Conservation (phyloP, 768 basidiomycete genomes). For the Lactarius sanguifluus region DNA sequence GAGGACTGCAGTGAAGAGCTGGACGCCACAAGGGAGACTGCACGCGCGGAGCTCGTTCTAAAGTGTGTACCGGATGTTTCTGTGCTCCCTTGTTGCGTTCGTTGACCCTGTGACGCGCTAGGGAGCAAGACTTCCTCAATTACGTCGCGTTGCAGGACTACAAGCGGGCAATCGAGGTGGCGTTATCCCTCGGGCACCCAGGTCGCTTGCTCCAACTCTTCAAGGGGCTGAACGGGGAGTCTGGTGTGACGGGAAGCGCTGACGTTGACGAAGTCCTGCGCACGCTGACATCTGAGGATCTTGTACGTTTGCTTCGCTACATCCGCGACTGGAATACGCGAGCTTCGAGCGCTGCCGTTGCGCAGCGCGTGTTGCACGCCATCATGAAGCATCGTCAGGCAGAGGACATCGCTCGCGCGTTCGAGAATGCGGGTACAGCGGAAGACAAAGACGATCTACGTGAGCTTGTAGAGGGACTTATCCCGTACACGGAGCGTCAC, state of each 20-base stretch:
- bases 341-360: slow-evolving; percentile 80
- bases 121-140: slow-evolving; percentile 95
- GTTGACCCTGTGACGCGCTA: slow-evolving; percentile 36
- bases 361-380: slow-evolving; percentile 81
- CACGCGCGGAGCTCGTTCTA: slow-evolving; percentile 70
- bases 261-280: slow-evolving; percentile 83
- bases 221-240: slow-evolving; percentile 50
- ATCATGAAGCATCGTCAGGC: slow-evolving; percentile 74
- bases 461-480: slow-evolving; percentile 79
- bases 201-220: slow-evolving; percentile 83
- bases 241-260: slow-evolving; percentile 57
- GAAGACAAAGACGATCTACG: slow-evolving; percentile 43
- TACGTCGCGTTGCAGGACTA: slow-evolving; percentile 88
- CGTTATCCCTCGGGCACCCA: slow-evolving; percentile 91
- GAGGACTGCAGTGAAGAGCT: slow-evolving; percentile 88
- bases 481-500: slow-evolving; percentile 96
- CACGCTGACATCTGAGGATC: slow-evolving; percentile 66
- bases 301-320: slow-evolving; percentile 78
- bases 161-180: slow-evolving; percentile 85
- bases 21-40: slow-evolving; percentile 68
- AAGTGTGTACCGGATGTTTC: slow-evolving; percentile 54
- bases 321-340: slow-evolving; percentile 94
- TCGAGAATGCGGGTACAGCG: slow-evolving; percentile 35
- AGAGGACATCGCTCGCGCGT: slow-evolving; percentile 71
- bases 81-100: background rate